phyloP scores from a whole-genome alignment of 2,329 filamentous ascomycete species.

The Cordyceps javanica region DNA sequence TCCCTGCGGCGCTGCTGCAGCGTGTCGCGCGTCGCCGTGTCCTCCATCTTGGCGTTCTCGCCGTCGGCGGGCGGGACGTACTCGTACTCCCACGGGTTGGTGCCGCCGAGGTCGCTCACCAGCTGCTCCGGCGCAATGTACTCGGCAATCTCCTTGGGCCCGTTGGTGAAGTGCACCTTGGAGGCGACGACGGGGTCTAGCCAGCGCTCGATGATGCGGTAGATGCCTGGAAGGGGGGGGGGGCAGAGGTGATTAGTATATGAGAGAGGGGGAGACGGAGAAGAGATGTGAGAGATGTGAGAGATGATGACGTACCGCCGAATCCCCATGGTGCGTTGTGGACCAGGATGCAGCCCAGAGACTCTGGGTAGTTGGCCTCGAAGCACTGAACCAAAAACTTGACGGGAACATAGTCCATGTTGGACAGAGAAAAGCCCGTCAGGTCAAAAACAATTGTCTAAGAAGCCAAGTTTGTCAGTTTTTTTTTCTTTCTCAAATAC shows the following conservation, averaged over 20 bases:
- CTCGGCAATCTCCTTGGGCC: conserved; percentile 62
- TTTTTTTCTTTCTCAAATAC: too few relatives aligned
- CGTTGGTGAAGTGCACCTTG: conserved; percentile 86
- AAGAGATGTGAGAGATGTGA: too few relatives aligned
- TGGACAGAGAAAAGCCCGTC: conserved; percentile 78
- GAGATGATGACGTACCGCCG: conserved; percentile 61
- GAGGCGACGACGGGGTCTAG: conserved; percentile 83
- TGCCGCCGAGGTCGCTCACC: conserved; percentile 70
- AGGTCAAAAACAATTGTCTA: conserved; percentile 60
- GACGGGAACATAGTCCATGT: conserved; percentile 90
- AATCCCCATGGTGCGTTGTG: conserved; percentile 92
- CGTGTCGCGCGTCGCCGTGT: conserved; percentile 50
- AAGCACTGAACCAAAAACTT: conserved; percentile 98
- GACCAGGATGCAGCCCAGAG: conserved; percentile 73
- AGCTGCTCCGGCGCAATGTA: conserved; percentile 65
- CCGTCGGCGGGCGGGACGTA: conserved; percentile 66
- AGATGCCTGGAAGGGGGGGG: conserved; percentile 52
- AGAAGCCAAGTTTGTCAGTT: not conserved
- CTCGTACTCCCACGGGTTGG: conserved; percentile 72
- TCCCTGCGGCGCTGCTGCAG: conserved; percentile 54
- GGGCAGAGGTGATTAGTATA: conserved; percentile 15
- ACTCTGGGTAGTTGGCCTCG: conserved; percentile 90
- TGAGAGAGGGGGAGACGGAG: too few relatives aligned
- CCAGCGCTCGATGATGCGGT: conserved; percentile 86
- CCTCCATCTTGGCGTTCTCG: conserved; percentile 67